These are phyloP conservation scores for Halophytophthora polymorphica DNA, from an alignment of 352 stramenopile genomes.

Conservation along the genomic window DNA sequence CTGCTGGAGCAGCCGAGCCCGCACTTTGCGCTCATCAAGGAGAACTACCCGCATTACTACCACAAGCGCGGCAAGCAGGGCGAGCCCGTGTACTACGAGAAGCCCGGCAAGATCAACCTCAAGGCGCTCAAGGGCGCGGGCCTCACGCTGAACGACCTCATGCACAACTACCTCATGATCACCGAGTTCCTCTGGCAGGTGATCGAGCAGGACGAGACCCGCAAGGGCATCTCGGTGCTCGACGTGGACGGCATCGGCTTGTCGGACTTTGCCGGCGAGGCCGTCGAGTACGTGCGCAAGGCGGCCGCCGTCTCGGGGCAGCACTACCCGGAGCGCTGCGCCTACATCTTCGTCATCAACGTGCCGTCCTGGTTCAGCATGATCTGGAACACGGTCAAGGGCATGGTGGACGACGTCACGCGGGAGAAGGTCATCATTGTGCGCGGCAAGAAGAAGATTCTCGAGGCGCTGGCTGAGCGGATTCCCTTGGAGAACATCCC, in stretches of 20 bases:
- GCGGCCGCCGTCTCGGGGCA: constrained; percentile 74
- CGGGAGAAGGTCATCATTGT: constrained; percentile 92
- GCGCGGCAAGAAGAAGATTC: constrained; percentile 78
- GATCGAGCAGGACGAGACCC: constrained; percentile 80
- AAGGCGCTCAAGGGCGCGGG: constrained; percentile 79
- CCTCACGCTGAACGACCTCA: constrained; percentile 71
- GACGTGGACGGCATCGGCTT: constrained; percentile 84
- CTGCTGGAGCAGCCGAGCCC: constrained; percentile 68
- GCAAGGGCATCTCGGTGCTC: constrained; percentile 83
- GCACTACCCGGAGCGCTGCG: constrained; percentile 92
- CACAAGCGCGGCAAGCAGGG: constrained; percentile 78
- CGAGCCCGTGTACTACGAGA: constrained; percentile 87
- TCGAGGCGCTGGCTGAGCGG: constrained; percentile 65
- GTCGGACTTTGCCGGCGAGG: constrained; percentile 83
- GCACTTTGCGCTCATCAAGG: constrained; percentile 86
- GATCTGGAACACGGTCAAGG: constrained; percentile 92
- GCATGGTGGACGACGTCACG: constrained; percentile 91
- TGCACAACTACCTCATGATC: constrained; percentile 86
- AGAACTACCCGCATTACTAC: constrained; percentile 91
- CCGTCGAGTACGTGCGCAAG: constrained; percentile 83
- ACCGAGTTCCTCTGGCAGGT: constrained; percentile 86
- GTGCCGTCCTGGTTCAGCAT: constrained; percentile 93
- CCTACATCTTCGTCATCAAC: constrained; percentile 95
- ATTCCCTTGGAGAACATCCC: constrained; percentile 80
- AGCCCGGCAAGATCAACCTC: constrained; percentile 84